Conservation (phyloP, 768 basidiomycete species). For the Macrolepiota dolichaula region DNA sequence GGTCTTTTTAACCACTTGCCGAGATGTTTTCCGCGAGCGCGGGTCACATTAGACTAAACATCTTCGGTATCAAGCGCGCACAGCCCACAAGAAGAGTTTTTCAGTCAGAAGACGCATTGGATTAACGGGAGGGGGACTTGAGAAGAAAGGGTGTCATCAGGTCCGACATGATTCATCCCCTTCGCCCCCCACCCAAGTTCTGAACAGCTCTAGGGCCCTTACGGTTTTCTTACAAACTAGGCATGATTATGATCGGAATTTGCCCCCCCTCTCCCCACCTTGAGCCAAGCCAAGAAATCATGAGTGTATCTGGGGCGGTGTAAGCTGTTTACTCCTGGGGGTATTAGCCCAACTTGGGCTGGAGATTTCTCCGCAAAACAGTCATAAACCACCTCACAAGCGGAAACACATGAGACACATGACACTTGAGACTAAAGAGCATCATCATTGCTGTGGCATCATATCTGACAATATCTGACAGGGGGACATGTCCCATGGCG, state of each 20-base stretch:
- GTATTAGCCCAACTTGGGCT: background rate
- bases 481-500: background rate
- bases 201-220: background rate
- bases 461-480: background rate
- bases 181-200: background rate
- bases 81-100: background rate
- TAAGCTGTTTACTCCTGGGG: background rate
- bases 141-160: constrained; percentile 5
- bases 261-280: no score
- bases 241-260: background rate
- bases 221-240: background rate
- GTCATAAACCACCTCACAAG: background rate
- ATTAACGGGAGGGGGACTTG: background rate
- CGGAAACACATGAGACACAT: constrained; percentile 1
- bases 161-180: background rate
- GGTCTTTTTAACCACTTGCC: background rate
- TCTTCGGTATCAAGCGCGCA: background rate
- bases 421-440: background rate
- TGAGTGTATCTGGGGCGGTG: no score
- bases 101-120: background rate
- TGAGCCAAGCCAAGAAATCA: no score
- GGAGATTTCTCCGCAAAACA: background rate
- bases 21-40: background rate
- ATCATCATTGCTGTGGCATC: constrained; percentile 10
- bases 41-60: background rate